Conservation (phyloP, 257 asterid species). For the Nicotiana tomentosiformis region DNA sequence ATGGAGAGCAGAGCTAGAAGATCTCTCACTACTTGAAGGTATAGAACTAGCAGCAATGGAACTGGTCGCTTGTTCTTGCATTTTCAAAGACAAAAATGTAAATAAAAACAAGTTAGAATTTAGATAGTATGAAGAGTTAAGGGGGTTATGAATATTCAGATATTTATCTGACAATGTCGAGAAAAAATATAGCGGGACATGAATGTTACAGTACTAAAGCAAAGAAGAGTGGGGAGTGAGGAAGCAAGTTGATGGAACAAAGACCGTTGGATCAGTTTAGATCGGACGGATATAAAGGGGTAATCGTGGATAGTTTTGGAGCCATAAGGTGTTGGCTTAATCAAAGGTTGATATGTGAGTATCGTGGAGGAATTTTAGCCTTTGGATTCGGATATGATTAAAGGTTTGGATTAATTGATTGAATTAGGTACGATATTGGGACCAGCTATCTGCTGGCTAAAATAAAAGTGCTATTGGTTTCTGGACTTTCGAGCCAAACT, state of each 20-base stretch:
- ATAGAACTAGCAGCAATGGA: slow-evolving; percentile 70
- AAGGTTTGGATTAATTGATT: slow-evolving; percentile 15
- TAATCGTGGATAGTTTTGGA: slow-evolving; percentile 63
- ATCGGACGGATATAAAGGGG: slow-evolving; percentile 27
- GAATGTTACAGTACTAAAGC: slow-evolving; percentile 20
- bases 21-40: slow-evolving; percentile 94
- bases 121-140: background rate
- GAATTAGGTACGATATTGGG: slow-evolving; percentile 25
- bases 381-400: slow-evolving; percentile 29
- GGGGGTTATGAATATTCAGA: slow-evolving; percentile 15
- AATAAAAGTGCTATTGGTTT: background rate
- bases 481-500: background rate
- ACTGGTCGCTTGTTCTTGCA: slow-evolving; percentile 91
- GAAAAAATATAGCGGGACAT: slow-evolving; percentile 61
- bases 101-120: background rate
- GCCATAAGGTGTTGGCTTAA: slow-evolving; percentile 57
- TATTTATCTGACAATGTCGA: slow-evolving; percentile 25
- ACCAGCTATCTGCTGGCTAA: background rate
- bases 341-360: slow-evolving; percentile 50
- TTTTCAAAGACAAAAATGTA: slow-evolving; percentile 15
- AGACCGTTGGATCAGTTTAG: slow-evolving; percentile 40
- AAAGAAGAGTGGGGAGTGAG: slow-evolving; percentile 11
- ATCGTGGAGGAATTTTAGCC: slow-evolving; percentile 36
- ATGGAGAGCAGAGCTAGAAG: slow-evolving; percentile 86
- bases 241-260: slow-evolving; percentile 8